Percentiles rank a stretch among this genome's conserved stretches.
phyloP scores from a whole-genome alignment of 371 early-diverging fungal species.

The Mortierella sp. region DNA sequence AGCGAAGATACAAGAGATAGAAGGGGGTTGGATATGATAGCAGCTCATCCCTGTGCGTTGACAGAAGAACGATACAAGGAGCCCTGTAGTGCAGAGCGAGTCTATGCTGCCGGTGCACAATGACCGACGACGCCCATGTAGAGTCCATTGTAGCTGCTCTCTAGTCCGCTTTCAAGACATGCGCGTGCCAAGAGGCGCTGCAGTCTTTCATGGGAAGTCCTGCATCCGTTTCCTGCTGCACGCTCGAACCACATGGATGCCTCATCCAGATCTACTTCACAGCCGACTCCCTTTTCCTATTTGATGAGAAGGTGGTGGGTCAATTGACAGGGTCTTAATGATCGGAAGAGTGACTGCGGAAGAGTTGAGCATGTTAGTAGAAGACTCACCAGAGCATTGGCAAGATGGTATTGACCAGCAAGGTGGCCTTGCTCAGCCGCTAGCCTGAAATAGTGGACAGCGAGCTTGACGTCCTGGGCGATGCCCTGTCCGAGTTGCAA shows the following conservation, averaged over 20 bases:
- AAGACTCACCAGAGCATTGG: constrained; percentile 57
- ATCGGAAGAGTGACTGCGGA: no score
- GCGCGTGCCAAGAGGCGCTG: constrained; percentile 60
- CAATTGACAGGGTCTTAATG: no score
- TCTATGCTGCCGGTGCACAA: constrained; percentile 66
- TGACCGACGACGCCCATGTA: constrained; percentile 60
- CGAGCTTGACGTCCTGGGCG: constrained; percentile 62
- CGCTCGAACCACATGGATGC: constrained; percentile 77
- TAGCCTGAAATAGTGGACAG: constrained; percentile 66
- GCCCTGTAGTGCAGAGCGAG: neutral
- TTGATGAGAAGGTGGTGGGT: neutral
- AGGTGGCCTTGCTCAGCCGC: constrained; percentile 75
- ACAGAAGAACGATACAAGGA: neutral
- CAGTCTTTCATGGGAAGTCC: constrained; percentile 65
- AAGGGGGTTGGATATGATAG: neutral
- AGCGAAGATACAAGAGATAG: neutral
- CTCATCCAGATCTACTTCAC: constrained; percentile 63
- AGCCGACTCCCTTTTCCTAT: constrained; percentile 78
- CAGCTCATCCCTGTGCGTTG: no score
- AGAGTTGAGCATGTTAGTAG: no score
- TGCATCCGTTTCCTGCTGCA: constrained; percentile 68
- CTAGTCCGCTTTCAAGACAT: constrained; percentile 56
- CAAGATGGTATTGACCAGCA: constrained; percentile 70
- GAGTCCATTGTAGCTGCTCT: constrained; percentile 51
- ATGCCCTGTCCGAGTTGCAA: constrained; percentile 81